Conservation (phyloP, 805 yeast species). For the Jamesozyma rosinii region DNA sequence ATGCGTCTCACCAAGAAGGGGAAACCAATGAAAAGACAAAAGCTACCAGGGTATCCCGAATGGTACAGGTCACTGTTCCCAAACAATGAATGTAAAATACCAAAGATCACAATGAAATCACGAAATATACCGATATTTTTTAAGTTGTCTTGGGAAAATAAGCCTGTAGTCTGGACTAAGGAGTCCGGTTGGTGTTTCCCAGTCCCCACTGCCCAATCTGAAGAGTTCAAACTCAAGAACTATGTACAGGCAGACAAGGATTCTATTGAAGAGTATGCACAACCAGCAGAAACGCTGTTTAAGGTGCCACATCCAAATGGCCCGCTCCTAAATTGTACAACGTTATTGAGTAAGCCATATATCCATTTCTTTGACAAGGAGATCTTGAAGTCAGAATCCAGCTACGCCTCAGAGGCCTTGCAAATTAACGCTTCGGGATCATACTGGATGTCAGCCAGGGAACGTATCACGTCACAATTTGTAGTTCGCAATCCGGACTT, state of each 20-base stretch:
- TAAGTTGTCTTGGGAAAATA: slow-evolving; percentile 74
- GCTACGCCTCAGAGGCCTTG: slow-evolving; percentile 68
- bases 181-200: slow-evolving; percentile 83
- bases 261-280: slow-evolving; percentile 9
- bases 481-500: slow-evolving; percentile 50
- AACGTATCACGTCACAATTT: slow-evolving; percentile 75
- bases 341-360: slow-evolving; percentile 69
- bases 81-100: slow-evolving; percentile 30
- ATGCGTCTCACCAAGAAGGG: slow-evolving; percentile 59
- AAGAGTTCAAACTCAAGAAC: slow-evolving; percentile 30
- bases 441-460: slow-evolving; percentile 89
- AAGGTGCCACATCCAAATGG: slow-evolving; percentile 89
- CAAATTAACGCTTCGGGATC: slow-evolving; percentile 70
- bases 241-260: slow-evolving; percentile 25
- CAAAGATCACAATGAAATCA: slow-evolving; percentile 61
- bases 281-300: slow-evolving; percentile 32
- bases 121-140: slow-evolving; percentile 70
- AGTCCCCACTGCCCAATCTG: slow-evolving; percentile 34
- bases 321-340: slow-evolving; percentile 59
- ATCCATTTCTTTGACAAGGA: slow-evolving; percentile 65
- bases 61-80: slow-evolving; percentile 70
- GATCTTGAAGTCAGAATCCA: slow-evolving; percentile 57
- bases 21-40: slow-evolving; percentile 59
- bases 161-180: slow-evolving; percentile 75
- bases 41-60: slow-evolving; percentile 81